Conservation (phyloP, 768 basidiomycete species). For the Xanthoconium stramineum region DNA sequence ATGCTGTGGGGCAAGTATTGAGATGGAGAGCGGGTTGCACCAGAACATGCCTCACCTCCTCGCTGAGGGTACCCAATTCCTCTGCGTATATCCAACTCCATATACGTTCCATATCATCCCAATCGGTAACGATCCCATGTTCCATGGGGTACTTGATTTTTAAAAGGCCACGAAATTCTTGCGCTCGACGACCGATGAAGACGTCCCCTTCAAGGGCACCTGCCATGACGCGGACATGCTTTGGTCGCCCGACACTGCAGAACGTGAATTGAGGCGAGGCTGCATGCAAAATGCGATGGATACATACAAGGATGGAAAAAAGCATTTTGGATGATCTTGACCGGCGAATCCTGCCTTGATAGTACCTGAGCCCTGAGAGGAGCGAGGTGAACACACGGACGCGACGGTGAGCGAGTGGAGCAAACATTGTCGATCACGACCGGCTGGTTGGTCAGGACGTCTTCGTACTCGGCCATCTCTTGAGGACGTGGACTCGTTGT, state of each 20-base stretch:
- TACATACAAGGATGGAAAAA: conserved; percentile 97
- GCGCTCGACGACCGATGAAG: conserved; percentile 93
- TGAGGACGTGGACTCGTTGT: conserved; percentile 10
- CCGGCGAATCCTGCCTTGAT: conserved; percentile 99
- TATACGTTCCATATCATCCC: conserved; percentile 99
- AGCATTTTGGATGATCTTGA: conserved; percentile 98
- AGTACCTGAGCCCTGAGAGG: conserved; percentile 87
- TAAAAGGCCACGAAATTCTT: conserved; percentile 91
- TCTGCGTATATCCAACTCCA: conserved; percentile 98
- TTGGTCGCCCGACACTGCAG: conserved; percentile 88
- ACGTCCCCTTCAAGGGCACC: conserved; percentile 95
- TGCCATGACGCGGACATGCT: conserved; percentile 97
- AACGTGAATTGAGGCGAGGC: conserved; percentile 18
- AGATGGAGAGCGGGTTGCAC: not conserved
- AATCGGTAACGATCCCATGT: conserved; percentile 98
- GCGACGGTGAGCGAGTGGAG: conserved; percentile 19
- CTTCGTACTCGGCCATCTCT: conserved; percentile 83
- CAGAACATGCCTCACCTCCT: conserved; percentile 65
- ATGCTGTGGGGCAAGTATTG: conserved; percentile 54
- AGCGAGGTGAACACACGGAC: conserved; percentile 24
- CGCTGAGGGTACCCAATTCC: conserved; percentile 91
- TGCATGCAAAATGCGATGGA: conserved; percentile 27
- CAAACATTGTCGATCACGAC: conserved; percentile 98
- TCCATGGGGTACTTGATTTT: conserved; percentile 99
- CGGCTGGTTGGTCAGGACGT: conserved; percentile 96